Percentiles rank a stretch among this genome's conserved stretches.
Evolutionary conservation across 1,284 basidiomycete species (phyloP).

Genomic region (Anthracocystis walkeri): DNA sequence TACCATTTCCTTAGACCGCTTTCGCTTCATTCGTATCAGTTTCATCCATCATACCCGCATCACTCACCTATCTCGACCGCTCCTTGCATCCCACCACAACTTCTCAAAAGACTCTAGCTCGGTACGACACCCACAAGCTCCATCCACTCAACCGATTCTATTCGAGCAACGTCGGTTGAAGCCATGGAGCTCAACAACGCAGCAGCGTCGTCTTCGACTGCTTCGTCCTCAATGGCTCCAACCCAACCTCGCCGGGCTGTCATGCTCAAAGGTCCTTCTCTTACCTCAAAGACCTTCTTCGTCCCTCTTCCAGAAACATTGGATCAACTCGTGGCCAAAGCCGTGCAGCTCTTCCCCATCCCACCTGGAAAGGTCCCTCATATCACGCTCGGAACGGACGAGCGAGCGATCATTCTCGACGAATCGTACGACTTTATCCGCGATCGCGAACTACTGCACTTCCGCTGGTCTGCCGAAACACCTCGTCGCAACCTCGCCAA

Average conservation of each 20-base stretch:
- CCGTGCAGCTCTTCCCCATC: constrained; percentile 58
- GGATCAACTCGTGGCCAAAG: constrained; percentile 58
- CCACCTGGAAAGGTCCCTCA: constrained; percentile 62
- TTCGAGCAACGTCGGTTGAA: background rate
- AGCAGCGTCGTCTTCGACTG: constrained; percentile 10
- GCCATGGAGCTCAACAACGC: background rate
- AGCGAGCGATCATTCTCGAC: constrained; percentile 59
- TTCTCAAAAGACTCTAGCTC: background rate
- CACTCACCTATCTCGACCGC: no score
- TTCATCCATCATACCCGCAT: background rate
- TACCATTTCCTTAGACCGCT: background rate
- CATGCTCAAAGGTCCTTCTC: constrained; percentile 62
- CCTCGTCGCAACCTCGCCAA: constrained; percentile 48
- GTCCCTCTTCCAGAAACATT: constrained; percentile 57
- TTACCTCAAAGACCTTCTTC: constrained; percentile 62
- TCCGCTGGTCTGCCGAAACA: constrained; percentile 62
- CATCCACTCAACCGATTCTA: background rate
- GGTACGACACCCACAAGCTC: background rate
- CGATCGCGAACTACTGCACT: constrained; percentile 62
- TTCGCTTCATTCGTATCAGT: background rate
- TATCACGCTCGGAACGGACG: constrained; percentile 57
- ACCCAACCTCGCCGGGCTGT: constrained; percentile 46
- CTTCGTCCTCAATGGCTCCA: constrained; percentile 11
- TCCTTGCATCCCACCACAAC: no score
- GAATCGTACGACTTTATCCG: constrained; percentile 63